A percentile compares a stretch with the other conserved stretches of the same genome.
These are phyloP conservation scores for Nematodospora valgi DNA, from an alignment of 805 yeast species.

Conservation along the genomic window DNA sequence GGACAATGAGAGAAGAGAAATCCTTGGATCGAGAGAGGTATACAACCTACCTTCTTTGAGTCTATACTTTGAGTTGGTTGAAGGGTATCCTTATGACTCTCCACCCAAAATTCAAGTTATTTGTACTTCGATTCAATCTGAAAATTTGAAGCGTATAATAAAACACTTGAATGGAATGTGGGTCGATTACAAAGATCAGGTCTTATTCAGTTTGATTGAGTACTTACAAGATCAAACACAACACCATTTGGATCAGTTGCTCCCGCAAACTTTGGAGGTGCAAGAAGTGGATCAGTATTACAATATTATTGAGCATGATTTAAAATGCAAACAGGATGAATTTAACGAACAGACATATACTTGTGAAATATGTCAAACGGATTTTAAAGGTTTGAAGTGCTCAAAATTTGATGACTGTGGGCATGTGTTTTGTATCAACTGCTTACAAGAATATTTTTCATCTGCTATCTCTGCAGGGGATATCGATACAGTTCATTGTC, in stretches of 20 bases:
- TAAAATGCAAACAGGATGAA: slow-evolving; percentile 14
- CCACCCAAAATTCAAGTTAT: slow-evolving; percentile 24
- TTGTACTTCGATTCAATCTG: slow-evolving; percentile 9
- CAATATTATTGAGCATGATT: slow-evolving; percentile 18
- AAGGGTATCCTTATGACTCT: slow-evolving; percentile 28
- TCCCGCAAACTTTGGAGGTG: slow-evolving; percentile 10
- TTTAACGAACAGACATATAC: slow-evolving; percentile 37
- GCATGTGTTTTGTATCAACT: slow-evolving; percentile 47
- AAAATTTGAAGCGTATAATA: slow-evolving; percentile 13
- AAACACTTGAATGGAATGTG: slow-evolving; percentile 26
- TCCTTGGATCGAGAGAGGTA: slow-evolving; percentile 10
- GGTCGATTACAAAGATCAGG: slow-evolving; percentile 32
- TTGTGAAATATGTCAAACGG: slow-evolving; percentile 58
- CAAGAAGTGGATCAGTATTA: slow-evolving; percentile 12
- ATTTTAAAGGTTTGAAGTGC: slow-evolving; percentile 43
- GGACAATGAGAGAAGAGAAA: not conserved
- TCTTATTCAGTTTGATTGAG: slow-evolving; percentile 44
- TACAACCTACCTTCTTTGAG: slow-evolving; percentile 28
- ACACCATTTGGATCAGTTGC: slow-evolving; percentile 9
- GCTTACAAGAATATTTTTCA: slow-evolving; percentile 42
- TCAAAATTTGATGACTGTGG: slow-evolving; percentile 39
- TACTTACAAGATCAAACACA: slow-evolving; percentile 25
- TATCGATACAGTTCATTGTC: slow-evolving; percentile 53
- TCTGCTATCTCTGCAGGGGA: slow-evolving; percentile 46
- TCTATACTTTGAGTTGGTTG: slow-evolving; percentile 28